Base-by-base conservation (phyloP, 2,329 filamentous ascomycete species). In the Nakataea oryzae region DNA sequence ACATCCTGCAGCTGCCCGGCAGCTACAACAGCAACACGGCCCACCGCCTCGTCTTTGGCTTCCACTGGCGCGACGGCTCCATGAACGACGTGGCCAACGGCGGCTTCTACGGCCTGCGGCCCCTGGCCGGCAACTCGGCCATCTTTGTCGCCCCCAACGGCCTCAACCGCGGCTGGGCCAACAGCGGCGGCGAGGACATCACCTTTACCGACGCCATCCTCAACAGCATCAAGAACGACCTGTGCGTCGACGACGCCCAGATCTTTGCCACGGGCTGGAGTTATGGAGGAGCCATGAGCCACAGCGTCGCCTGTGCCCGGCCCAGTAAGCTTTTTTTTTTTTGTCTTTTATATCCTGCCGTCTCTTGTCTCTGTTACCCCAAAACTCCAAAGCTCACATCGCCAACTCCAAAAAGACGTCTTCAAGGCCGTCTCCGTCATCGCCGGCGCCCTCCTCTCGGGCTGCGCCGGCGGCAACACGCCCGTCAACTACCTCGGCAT, bases 101-200 rank as follows among this genome's bases (percentile, higher is more conserved):
- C 56, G 68, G 69, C n/a, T 78, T 73, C 67, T 79, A 79, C 64
- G 75, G 76, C 3, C 70, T 79, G 7, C 70, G 71, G 17, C 63
- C 66, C 6, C 70, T 75, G 11, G 72, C 74, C 21, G 70, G 65
- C 9, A 50, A 60, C 32, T 69, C 64, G 12, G 72, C 76, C 62
- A 76, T 79, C 65, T 76, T 77, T 63, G 72, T 80, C 14, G 72
- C 75, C 0, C 78, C 78, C 30, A 69, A 78, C 56, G 77, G 77
- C 12, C 66, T 76, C 32, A 72, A 74, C 64, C 66, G 67, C 17
- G 77, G 77, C 29, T 79, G 76, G 76, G 75, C 67, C 50, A 79
- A 79, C 69, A 65, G 63, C 2, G 71, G 70, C 61, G 76, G 76
- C 17, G 71, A 77, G 58, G 78, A 79, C 60, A 67, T 78, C 47